Evolutionary conservation across 2,329 filamentous ascomycete genomes (phyloP).

Genomic region (Dactylellina cionopaga): DNA sequence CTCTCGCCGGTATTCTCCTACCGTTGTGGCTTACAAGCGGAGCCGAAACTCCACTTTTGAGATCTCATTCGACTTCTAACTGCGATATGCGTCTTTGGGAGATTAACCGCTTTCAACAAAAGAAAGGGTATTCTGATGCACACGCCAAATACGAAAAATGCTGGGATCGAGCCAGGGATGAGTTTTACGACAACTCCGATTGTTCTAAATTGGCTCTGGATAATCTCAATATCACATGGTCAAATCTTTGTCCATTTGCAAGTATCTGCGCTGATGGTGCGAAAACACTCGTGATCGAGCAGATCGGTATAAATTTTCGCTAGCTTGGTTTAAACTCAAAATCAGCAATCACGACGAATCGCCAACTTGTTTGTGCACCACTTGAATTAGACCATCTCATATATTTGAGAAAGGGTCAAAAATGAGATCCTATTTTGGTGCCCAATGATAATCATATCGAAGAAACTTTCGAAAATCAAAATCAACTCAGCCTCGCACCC

Average conservation of each 20-base stretch:
- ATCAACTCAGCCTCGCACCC: too few relatives aligned
- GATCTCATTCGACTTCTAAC: not conserved
- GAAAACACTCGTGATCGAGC: not conserved
- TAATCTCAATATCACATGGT: not conserved
- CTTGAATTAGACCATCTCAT: too few relatives aligned
- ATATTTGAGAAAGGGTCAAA: too few relatives aligned
- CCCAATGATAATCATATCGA: too few relatives aligned
- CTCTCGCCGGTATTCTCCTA: not conserved
- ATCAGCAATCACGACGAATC: too few relatives aligned
- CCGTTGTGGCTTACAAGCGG: not conserved
- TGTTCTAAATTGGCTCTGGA: not conserved
- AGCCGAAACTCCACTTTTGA: not conserved
- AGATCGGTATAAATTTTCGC: too few relatives aligned
- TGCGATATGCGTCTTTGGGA: not conserved
- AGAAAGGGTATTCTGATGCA: not conserved
- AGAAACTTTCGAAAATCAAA: too few relatives aligned
- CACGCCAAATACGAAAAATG: not conserved
- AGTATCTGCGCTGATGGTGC: not conserved
- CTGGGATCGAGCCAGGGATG: not conserved
- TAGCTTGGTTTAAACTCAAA: too few relatives aligned
- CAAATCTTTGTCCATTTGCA: not conserved
- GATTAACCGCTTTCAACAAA: too few relatives aligned
- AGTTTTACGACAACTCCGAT: not conserved
- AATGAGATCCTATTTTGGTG: too few relatives aligned
- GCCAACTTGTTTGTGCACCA: too few relatives aligned